These are phyloP conservation scores for Boletus sp. DNA, from an alignment of 768 basidiomycete genomes.

Conservation along the genomic window DNA sequence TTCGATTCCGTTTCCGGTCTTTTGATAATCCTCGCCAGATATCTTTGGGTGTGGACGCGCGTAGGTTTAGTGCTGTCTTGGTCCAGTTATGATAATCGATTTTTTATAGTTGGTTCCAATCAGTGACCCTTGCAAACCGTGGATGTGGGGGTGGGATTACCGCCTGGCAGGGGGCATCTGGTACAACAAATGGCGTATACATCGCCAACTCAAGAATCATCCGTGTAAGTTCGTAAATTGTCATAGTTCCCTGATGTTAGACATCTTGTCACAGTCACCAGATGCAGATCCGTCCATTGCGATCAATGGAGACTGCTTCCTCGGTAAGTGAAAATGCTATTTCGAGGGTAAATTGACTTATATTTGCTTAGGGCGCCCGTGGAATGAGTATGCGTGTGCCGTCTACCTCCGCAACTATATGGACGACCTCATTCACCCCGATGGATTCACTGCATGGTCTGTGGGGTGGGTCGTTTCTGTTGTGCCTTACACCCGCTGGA, in stretches of 20 bases:
- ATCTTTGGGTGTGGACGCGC: constrained; percentile 10
- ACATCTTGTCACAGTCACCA: constrained; percentile 42
- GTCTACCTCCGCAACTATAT: constrained; percentile 55
- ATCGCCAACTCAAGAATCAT: constrained; percentile 54
- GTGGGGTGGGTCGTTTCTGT: constrained; percentile 15
- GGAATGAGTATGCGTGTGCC: constrained; percentile 57
- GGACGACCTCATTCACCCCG: constrained; percentile 52
- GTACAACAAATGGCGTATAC: constrained; percentile 48
- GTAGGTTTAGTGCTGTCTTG: constrained; percentile 1
- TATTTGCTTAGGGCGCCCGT: constrained; percentile 41
- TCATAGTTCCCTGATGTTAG: not conserved
- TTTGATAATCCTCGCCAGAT: not conserved
- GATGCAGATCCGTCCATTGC: constrained; percentile 51
- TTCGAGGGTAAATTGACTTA: not conserved
- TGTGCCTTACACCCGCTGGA: not conserved
- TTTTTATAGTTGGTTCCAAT: constrained; percentile 53
- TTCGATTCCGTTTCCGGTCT: not conserved
- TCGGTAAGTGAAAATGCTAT: constrained; percentile 35
- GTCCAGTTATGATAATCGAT: not conserved
- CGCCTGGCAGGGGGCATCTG: constrained; percentile 55
- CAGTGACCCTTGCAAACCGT: constrained; percentile 54
- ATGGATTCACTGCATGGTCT: constrained; percentile 48
- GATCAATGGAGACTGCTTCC: constrained; percentile 45
- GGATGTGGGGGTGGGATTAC: constrained; percentile 63
- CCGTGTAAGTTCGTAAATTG: constrained; percentile 37